phyloP scores from a whole-genome alignment of 164 flowering plant species.

The Nymphaea colorata region DNA sequence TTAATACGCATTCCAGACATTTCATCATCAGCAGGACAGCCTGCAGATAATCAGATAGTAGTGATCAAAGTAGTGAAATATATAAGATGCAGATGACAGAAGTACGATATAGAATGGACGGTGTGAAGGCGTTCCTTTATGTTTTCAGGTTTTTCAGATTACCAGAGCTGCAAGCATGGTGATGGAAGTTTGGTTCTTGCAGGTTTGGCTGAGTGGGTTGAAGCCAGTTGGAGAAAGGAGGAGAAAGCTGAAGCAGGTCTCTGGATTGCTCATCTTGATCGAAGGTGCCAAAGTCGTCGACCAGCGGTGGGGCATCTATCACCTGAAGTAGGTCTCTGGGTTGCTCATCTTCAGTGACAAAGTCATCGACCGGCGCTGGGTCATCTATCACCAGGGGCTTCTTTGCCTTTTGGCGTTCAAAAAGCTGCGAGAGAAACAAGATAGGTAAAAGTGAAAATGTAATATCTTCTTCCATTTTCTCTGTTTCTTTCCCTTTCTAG shows the following conservation, averaged over 20 bases:
- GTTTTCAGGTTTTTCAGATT: neutral
- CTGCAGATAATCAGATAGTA: no score
- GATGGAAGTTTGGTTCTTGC: constrained; percentile 20
- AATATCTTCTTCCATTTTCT: neutral
- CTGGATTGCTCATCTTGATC: constrained; percentile 25
- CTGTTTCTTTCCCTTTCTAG: neutral
- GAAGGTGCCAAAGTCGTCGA: constrained; percentile 24
- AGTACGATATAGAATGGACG: no score
- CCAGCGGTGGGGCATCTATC: constrained; percentile 8
- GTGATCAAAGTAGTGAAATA: no score
- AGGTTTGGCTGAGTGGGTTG: constrained; percentile 46
- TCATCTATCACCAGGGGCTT: constrained; percentile 11
- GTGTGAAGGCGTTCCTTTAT: no score
- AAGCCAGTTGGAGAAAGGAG: constrained; percentile 23
- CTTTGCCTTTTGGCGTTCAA: constrained; percentile 15
- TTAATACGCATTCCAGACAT: no score
- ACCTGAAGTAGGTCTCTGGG: constrained; percentile 5
- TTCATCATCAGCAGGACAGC: no score
- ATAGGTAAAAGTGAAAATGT: constrained; percentile 9
- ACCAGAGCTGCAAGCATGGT: constrained; percentile 17
- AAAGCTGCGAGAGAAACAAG: neutral
- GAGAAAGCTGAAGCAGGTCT: constrained; percentile 33
- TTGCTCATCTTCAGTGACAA: no score
- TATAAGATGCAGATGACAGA: no score
- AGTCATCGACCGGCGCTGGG: no score